A percentile compares a stretch with the other conserved stretches of the same genome.
Evolutionary conservation across 164 flowering plant species (phyloP).

Genomic region (Piper betle): DNA sequence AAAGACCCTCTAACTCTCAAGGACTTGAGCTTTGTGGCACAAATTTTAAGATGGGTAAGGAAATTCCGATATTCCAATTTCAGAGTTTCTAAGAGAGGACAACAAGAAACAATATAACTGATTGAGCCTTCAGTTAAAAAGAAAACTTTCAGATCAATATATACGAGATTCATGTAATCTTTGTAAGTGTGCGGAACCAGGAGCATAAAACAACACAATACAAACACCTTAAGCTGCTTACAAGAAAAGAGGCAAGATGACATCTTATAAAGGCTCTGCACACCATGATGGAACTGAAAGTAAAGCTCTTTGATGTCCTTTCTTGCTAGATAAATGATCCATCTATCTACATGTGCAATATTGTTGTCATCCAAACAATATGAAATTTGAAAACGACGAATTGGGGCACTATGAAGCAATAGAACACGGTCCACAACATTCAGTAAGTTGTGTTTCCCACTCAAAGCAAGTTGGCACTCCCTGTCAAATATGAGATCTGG

Average conservation of each 20-base stretch:
- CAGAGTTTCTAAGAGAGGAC: constrained; percentile 12
- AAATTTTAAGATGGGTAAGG: background rate
- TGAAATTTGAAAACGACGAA: constrained; percentile 36
- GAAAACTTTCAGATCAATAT: constrained; percentile 42
- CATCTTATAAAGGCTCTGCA: constrained; percentile 33
- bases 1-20: background rate
- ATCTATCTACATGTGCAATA: constrained; percentile 35
- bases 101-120: constrained; percentile 27
- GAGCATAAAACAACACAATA: constrained; percentile 34
- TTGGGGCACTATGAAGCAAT: constrained; percentile 41
- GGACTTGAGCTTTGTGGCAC: background rate
- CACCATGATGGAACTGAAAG: constrained; percentile 26
- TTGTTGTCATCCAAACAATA: constrained; percentile 24
- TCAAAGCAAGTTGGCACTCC: constrained; percentile 15
- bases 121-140: constrained; percentile 30
- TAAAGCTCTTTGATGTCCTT: constrained; percentile 28
- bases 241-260: constrained; percentile 36
- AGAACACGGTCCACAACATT: constrained; percentile 40
- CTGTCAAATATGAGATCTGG: constrained; percentile 39
- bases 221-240: constrained; percentile 27
- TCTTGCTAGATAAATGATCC: constrained; percentile 42
- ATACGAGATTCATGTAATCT: constrained; percentile 34
- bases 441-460: constrained; percentile 11
- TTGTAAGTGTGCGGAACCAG: constrained; percentile 27
- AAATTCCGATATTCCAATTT: background rate